A percentile compares a stretch with the other conserved stretches of the same genome.
Conservation (phyloP, 345 rosid genomes). For the Turnera subulata region DNA sequence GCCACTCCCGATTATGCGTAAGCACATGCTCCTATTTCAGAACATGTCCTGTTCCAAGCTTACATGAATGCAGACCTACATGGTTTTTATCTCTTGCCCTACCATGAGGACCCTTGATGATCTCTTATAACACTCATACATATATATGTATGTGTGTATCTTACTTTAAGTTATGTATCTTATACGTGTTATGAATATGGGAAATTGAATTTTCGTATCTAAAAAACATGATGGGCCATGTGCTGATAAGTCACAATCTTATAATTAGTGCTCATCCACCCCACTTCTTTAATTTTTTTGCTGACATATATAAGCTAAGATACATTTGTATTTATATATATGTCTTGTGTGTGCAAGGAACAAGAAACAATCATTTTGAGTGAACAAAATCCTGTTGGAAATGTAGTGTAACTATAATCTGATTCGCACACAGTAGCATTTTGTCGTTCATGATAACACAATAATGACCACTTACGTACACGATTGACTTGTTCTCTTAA, state of each 20-base stretch:
- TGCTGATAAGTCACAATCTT: slow-evolving; percentile 34
- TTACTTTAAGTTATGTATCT: no score
- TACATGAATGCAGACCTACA: slow-evolving; percentile 22
- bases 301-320: neutral
- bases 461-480: no score
- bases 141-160: neutral
- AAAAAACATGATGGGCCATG: slow-evolving; percentile 38
- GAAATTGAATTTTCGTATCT: slow-evolving; percentile 13
- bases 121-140: no score
- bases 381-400: no score
- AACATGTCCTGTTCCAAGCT: slow-evolving; percentile 38
- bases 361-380: no score
- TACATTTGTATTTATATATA: no score
- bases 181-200: neutral
- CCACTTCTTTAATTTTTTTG: slow-evolving; percentile 14
- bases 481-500: no score
- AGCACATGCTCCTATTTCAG: slow-evolving; percentile 39
- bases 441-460: no score
- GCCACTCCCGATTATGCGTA: slow-evolving; percentile 18
- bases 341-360: no score
- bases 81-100: slow-evolving; percentile 20
- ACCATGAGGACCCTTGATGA: slow-evolving; percentile 17
- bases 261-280: slow-evolving; percentile 11
- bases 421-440: no score
- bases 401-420: no score